A percentile compares a stretch with the other conserved stretches of the same genome.
Conservation (phyloP, 768 basidiomycete species). For the Russula dissimulans region DNA sequence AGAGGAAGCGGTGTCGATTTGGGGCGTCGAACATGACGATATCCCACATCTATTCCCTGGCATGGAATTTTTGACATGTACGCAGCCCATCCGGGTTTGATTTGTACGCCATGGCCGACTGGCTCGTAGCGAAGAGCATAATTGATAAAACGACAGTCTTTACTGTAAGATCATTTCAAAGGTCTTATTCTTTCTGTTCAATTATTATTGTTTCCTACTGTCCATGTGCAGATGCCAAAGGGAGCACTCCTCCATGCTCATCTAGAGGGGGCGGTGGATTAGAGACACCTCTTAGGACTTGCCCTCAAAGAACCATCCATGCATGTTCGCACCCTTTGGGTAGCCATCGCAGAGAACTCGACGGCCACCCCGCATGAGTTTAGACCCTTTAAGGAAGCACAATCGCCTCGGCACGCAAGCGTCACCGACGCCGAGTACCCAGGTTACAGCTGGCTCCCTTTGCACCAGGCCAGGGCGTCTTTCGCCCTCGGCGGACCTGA, state of each 20-base stretch:
- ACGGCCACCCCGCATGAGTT: constrained; percentile 43
- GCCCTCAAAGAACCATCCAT: constrained; percentile 50
- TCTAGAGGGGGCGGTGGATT: constrained; percentile 64
- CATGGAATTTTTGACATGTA: constrained; percentile 71
- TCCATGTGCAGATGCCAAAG: constrained; percentile 57
- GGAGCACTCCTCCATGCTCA: constrained; percentile 69
- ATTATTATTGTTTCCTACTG: background rate
- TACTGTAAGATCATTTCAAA: constrained; percentile 48
- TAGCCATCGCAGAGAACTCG: constrained; percentile 36
- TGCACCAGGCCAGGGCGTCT: constrained; percentile 42
- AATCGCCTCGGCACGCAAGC: constrained; percentile 21
- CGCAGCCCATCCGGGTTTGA: background rate
- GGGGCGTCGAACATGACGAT: constrained; percentile 44
- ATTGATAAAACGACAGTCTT: constrained; percentile 58
- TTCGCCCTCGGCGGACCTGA: constrained; percentile 53
- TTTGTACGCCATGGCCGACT: constrained; percentile 12
- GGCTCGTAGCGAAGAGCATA: constrained; percentile 38
- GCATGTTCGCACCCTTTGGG: constrained; percentile 43
- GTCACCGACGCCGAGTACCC: constrained; percentile 39
- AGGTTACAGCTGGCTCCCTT: constrained; percentile 43
- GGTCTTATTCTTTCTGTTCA: constrained; percentile 26
- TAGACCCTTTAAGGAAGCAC: constrained; percentile 33
- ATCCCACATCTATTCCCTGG: constrained; percentile 62
- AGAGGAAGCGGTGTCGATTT: constrained; percentile 46
- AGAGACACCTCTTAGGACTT: constrained; percentile 39